Percentiles rank a stretch among this genome's conserved stretches.
Conservation (phyloP, 768 basidiomycete species). For the Sporobolomyces phaffii region DNA sequence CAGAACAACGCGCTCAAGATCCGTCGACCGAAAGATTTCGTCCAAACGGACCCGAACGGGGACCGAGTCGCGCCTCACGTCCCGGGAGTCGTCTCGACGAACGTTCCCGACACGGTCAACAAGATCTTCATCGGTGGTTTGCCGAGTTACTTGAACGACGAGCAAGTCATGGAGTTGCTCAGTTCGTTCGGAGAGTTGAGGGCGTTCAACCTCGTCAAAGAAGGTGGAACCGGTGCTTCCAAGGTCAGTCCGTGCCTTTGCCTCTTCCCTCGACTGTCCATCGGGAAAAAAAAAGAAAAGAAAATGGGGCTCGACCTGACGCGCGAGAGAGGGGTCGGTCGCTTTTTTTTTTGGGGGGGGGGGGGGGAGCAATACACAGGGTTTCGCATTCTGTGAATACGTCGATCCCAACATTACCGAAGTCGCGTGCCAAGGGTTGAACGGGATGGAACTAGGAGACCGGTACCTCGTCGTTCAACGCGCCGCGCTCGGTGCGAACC, state of each 20-base stretch:
- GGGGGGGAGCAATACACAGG: slow-evolving; percentile 53
- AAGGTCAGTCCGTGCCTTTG: slow-evolving; percentile 56
- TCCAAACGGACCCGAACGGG: slow-evolving; percentile 62
- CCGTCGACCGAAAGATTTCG: slow-evolving; percentile 94
- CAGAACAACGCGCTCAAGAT: slow-evolving; percentile 93
- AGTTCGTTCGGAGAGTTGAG: slow-evolving; percentile 96
- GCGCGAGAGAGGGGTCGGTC: too few species aligned
- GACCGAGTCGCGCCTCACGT: slow-evolving; percentile 62
- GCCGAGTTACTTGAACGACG: slow-evolving; percentile 91
- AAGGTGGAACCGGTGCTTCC: slow-evolving; percentile 77
- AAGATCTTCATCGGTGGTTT: slow-evolving; percentile 96
- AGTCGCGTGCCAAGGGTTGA: slow-evolving; percentile 88
- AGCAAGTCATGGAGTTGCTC: slow-evolving; percentile 94
- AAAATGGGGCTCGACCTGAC: too few species aligned
- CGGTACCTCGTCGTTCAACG: slow-evolving; percentile 92
- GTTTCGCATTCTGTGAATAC: slow-evolving; percentile 99
- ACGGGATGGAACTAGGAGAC: slow-evolving; percentile 97
- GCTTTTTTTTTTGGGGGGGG: too few species aligned
- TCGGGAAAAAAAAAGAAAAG: too few species aligned
- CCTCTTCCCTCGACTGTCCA: too few species aligned
- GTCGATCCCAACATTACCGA: slow-evolving; percentile 82
- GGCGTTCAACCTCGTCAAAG: slow-evolving; percentile 95
- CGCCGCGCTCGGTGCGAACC: slow-evolving; percentile 68
- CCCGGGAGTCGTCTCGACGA: slow-evolving; percentile 90
- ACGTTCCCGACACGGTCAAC: slow-evolving; percentile 94